Base-by-base conservation (phyloP, 2,329 filamentous ascomycete species). In the Ophiostoma populinum region DNA sequence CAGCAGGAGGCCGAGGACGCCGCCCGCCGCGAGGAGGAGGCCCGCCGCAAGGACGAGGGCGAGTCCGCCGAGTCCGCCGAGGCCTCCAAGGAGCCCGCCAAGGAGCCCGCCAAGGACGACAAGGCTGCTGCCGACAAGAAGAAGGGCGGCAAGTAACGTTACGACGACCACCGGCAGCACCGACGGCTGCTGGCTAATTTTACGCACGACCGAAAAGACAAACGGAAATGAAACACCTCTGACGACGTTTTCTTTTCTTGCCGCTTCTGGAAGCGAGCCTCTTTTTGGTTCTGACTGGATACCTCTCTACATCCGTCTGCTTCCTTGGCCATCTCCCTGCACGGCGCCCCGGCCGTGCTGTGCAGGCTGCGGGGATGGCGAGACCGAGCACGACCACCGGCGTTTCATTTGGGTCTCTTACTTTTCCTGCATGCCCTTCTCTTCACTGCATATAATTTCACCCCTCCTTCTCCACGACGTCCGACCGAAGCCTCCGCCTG, bases 1-100 rank as follows among this genome's bases (percentile, higher is more conserved):
- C 41, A 45, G n/a, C 37, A 39, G 5, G 25, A 34, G 32, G 34
- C 34, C 2, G 43, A 44, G 7, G 36, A 39, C n/a, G 20, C 39
- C 4, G 26, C 17, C 13, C 28, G 22, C 9, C 30, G 17, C 11
- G 36, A 37, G 15, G 37, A 43, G 6, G 41, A 42, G 22, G 34
- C 34, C 11, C 31, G 35, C n/a, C 29, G 25, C 17, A 21, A 31
- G 18, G 12, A n/a, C 24, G 6, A 6, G 15, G 15, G n/a, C 9
- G 21, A 31, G 18, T n/a, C 10, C 4, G 5, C 15, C n/a, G 12
- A 25, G 9, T 30, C 30, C 15, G 22, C 17, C 11, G 31, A n/a
- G 6, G 21, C 15, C 11, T 21, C 21, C 10, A 10, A 33, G n/a
- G n/a, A n/a, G n/a, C n/a, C n/a, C n/a, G 34, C 34, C 2, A 43